These are phyloP conservation scores for Hibiscus syriacus DNA, from an alignment of 345 rosid species.

Conservation along the genomic window DNA sequence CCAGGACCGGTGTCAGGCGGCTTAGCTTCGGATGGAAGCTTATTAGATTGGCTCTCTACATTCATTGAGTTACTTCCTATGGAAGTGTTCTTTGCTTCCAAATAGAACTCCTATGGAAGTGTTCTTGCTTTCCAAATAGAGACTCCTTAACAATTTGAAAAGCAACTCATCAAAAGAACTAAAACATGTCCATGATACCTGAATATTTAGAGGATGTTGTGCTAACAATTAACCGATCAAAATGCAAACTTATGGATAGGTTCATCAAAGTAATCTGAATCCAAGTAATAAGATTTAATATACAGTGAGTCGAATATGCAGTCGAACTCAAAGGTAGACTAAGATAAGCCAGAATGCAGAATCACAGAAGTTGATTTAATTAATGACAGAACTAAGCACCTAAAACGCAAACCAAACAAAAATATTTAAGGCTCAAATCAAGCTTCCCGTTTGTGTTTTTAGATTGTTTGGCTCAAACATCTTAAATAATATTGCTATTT, in stretches of 20 bases:
- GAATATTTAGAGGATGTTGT: neutral
- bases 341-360: neutral
- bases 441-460: neutral
- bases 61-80: conserved; percentile 40
- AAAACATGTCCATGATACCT: neutral
- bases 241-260: too few relatives aligned
- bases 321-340: neutral
- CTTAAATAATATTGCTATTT: neutral
- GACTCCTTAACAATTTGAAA: conserved; percentile 30
- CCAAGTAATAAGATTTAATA: too few relatives aligned
- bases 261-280: too few relatives aligned
- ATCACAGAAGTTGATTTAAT: neutral
- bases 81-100: conserved; percentile 49
- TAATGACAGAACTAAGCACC: neutral
- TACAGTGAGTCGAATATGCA: too few relatives aligned
- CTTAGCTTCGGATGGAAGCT: conserved; percentile 29
- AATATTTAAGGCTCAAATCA: neutral
- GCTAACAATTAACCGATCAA: too few relatives aligned
- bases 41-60: conserved; percentile 41
- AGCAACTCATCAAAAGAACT: conserved; percentile 2
- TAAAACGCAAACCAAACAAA: neutral
- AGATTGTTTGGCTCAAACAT: too few relatives aligned
- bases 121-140: conserved; percentile 88
- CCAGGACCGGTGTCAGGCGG: conserved; percentile 49
- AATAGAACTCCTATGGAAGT: too few relatives aligned